These are phyloP conservation scores for Talaromyces sp. DNA, from an alignment of 2,329 filamentous ascomycete genomes.

Conservation along the genomic window DNA sequence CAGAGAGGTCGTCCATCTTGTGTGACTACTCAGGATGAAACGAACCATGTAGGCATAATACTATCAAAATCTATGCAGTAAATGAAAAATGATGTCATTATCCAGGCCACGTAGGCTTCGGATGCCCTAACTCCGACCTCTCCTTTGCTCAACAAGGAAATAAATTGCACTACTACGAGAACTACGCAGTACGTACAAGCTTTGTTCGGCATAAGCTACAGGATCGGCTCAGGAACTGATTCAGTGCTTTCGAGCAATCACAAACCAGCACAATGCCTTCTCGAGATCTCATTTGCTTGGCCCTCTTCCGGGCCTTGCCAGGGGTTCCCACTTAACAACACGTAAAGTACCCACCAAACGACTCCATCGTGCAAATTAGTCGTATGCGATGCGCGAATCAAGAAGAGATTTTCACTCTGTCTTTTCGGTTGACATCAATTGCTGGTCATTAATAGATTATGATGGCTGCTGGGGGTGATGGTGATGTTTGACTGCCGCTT, in stretches of 20 bases:
- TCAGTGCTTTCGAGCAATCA: background rate
- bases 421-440: background rate
- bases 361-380: background rate
- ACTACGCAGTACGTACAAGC: no score
- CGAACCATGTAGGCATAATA: no score
- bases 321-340: slow-evolving; percentile 1
- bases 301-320: background rate
- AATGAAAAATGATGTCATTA: no score
- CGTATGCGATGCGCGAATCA: background rate
- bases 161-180: no score
- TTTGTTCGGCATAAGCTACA: no score
- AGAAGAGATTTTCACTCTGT: background rate
- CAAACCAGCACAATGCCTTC: background rate
- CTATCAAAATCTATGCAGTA: no score
- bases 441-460: background rate
- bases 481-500: background rate
- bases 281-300: background rate
- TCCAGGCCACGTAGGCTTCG: no score
- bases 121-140: no score
- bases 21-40: no score
- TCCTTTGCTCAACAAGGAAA: no score
- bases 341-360: slow-evolving; percentile 4
- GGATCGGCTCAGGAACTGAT: no score
- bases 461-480: background rate
- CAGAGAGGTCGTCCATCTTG: no score